phyloP scores from a whole-genome alignment of 306 rosid genomes.

The Begonia fuchsioides region DNA sequence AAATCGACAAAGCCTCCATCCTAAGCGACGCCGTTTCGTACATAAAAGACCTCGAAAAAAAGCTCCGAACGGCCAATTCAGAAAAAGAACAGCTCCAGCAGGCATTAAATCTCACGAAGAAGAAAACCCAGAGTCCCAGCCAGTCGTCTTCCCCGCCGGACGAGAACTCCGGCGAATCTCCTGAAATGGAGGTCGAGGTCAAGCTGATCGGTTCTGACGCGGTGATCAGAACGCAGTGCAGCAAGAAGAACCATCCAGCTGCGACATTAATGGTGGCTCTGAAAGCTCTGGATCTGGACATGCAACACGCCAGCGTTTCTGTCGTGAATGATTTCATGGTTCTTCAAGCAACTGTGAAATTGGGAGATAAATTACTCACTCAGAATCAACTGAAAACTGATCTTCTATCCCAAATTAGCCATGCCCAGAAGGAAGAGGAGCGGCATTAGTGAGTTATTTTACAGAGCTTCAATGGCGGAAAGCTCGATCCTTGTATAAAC shows the following conservation, averaged over 20 bases:
- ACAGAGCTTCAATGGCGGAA: no score
- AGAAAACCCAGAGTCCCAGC: conserved; percentile 9
- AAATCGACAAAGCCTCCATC: conserved; percentile 94
- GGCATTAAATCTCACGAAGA: conserved; percentile 35
- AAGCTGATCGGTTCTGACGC: conserved; percentile 93
- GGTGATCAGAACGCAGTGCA: conserved; percentile 71
- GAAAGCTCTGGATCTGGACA: conserved; percentile 80
- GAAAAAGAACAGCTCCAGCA: conserved; percentile 47
- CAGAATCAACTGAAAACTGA: conserved; percentile 79
- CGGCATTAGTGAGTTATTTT: no score
- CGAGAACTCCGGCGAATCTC: conserved; percentile 2
- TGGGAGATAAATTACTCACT: conserved; percentile 73
- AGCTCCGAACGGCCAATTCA: conserved; percentile 35
- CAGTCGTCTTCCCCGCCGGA: no score
- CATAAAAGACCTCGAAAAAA: conserved; percentile 65
- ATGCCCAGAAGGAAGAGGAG: background rate
- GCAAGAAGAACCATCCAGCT: conserved; percentile 86
- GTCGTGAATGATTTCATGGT: conserved; percentile 91
- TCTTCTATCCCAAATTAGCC: conserved; percentile 45
- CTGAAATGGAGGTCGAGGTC: conserved; percentile 72
- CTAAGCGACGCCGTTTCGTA: conserved; percentile 77
- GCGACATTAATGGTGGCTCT: conserved; percentile 81
- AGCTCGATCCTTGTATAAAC: no score
- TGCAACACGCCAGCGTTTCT: conserved; percentile 81
- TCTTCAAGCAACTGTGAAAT: conserved; percentile 85